Evolutionary conservation across 257 asterid genomes (phyloP).

Genomic region (Haberlea rhodopensis): DNA sequence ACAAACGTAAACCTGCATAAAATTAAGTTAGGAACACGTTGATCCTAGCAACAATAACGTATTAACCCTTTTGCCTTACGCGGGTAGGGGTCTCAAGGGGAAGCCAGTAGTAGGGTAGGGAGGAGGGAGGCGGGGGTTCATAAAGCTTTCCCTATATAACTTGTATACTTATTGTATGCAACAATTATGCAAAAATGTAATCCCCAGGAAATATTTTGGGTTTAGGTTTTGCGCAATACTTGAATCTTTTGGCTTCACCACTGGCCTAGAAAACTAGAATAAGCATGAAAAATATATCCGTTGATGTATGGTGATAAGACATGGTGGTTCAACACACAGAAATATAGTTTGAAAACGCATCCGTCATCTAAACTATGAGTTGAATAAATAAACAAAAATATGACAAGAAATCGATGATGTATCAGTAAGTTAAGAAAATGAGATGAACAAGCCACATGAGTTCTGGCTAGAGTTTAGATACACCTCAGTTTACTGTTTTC

Average conservation of each 20-base stretch:
- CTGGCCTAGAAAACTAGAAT: not conserved
- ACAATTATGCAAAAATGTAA: not conserved
- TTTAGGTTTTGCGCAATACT: not conserved
- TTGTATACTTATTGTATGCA: too few relatives aligned
- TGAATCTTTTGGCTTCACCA: too few relatives aligned
- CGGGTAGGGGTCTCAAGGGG: not conserved
- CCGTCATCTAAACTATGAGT: not conserved
- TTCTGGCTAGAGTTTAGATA: too few relatives aligned
- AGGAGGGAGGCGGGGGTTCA: too few relatives aligned
- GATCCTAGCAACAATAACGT: not conserved
- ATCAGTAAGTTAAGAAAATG: too few relatives aligned
- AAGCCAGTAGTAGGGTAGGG: not conserved
- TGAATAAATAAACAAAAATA: too few relatives aligned
- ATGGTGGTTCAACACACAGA: not conserved
- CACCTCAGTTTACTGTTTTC: too few relatives aligned
- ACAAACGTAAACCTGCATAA: constrained; percentile 82
- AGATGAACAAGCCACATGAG: too few relatives aligned
- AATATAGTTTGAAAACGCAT: not conserved
- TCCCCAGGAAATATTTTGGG: not conserved
- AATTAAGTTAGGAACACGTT: too few relatives aligned
- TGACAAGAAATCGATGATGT: too few relatives aligned
- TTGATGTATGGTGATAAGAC: not conserved
- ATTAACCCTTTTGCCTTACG: not conserved
- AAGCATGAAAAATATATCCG: not conserved
- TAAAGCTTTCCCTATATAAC: too few relatives aligned